Conservation (phyloP, 2,329 filamentous ascomycete species). For the Pseudopyrenochaeta lycopersici region DNA sequence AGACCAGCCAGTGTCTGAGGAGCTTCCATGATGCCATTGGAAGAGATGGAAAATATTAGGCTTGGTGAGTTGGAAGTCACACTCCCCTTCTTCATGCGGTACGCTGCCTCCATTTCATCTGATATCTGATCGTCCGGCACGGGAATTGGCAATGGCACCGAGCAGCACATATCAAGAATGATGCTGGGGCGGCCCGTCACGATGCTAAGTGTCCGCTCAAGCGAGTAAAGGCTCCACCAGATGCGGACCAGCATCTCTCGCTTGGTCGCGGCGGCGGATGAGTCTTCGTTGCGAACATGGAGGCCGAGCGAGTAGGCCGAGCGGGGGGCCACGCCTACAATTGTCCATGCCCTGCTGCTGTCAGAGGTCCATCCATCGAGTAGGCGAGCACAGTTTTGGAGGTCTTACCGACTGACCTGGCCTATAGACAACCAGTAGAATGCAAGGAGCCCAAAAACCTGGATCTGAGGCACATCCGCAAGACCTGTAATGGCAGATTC, state of each 20-base stretch:
- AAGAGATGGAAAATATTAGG: slow-evolving; percentile 3
- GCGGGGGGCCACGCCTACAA: slow-evolving; percentile 49
- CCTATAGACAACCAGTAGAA: slow-evolving; percentile 53
- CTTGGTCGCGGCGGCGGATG: slow-evolving; percentile 34
- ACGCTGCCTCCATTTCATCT: slow-evolving; percentile 14
- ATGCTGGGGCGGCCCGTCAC: slow-evolving; percentile 52
- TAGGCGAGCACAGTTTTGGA: background rate
- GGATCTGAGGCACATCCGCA: slow-evolving; percentile 51
- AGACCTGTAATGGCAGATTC: slow-evolving; percentile 38
- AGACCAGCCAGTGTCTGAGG: slow-evolving; percentile 5
- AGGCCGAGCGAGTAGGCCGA: slow-evolving; percentile 49
- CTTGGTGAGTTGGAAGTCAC: background rate
- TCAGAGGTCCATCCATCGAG: slow-evolving; percentile 7
- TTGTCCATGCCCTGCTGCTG: slow-evolving; percentile 46
- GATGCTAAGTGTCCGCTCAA: slow-evolving; percentile 51
- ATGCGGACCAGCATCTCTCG: slow-evolving; percentile 49
- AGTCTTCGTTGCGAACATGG: slow-evolving; percentile 49
- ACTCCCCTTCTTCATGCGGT: slow-evolving; percentile 12
- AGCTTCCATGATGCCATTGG: slow-evolving; percentile 5
- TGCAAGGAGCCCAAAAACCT: slow-evolving; percentile 48
- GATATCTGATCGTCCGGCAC: slow-evolving; percentile 30
- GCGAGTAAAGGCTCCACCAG: slow-evolving; percentile 54
- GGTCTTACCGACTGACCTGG: slow-evolving; percentile 52
- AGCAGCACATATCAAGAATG: slow-evolving; percentile 47
- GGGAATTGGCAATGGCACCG: slow-evolving; percentile 43